Percentiles rank a stretch among this genome's conserved stretches.
Evolutionary conservation across 1,139 yeast genomes (phyloP).

Genomic region (Saccharomyces hybrid): DNA sequence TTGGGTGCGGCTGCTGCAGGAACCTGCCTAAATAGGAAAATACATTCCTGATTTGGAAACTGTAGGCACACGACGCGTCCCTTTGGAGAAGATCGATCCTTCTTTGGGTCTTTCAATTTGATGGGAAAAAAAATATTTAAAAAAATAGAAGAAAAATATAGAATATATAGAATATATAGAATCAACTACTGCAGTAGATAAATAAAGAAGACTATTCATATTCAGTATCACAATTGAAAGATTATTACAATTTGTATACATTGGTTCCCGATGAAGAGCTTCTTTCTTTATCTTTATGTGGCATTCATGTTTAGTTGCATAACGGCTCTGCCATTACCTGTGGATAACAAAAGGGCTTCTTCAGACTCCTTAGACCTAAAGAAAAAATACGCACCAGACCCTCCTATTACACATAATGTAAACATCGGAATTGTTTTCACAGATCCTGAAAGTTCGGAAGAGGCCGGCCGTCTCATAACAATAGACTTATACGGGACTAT

Average conservation of each 20-base stretch:
- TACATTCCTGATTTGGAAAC: not conserved
- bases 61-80: not conserved
- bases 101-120: constrained; percentile 6
- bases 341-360: constrained; percentile 4
- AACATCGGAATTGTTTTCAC: constrained; percentile 23
- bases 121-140: not conserved
- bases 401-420: constrained; percentile 28
- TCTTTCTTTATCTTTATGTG: not conserved
- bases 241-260: not conserved
- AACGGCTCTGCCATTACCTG: constrained; percentile 3
- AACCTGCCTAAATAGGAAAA: not conserved
- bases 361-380: constrained; percentile 7
- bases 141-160: not conserved
- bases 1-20: not conserved
- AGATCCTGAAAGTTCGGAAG: constrained; percentile 10
- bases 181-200: not conserved
- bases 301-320: not conserved
- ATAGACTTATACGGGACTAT: constrained; percentile 61
- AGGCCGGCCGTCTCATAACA: constrained; percentile 37
- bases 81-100: constrained; percentile 1
- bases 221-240: not conserved
- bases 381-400: constrained; percentile 27
- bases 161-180: not conserved
- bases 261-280: not conserved
- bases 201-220: not conserved